Conservation (phyloP, 23 red algal species). For the Gracilaria caudata region DNA sequence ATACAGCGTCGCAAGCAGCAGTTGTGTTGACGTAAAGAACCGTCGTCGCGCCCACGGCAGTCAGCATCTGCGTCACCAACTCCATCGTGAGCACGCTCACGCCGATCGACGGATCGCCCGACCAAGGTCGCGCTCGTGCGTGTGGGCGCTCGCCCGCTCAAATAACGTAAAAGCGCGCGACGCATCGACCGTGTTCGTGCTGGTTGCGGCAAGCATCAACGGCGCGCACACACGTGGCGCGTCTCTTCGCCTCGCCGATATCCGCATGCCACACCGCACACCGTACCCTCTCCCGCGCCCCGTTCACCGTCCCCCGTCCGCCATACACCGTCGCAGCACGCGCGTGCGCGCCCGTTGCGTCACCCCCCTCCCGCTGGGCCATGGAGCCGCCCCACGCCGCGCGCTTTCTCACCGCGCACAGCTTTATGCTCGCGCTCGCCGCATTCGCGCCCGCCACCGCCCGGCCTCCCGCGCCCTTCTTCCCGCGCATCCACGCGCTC, state of each 20-base stretch:
- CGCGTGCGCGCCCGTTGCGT: background rate
- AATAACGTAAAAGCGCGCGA: too few species aligned
- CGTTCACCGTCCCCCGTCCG: background rate
- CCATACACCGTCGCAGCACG: background rate
- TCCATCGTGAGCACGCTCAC: background rate
- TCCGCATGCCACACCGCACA: too few species aligned
- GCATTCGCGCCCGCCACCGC: background rate
- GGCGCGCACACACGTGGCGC: background rate
- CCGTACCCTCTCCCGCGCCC: too few species aligned
- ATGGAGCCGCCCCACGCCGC: slow-evolving; percentile 23
- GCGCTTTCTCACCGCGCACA: slow-evolving; percentile 25
- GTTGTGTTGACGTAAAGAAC: background rate
- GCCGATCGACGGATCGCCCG: background rate
- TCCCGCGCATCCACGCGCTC: slow-evolving; percentile 23
- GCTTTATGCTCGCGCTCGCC: slow-evolving; percentile 14
- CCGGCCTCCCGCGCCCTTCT: background rate
- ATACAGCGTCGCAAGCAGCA: background rate
- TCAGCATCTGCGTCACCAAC: background rate
- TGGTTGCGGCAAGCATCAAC: too few species aligned
- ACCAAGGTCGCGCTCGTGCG: background rate
- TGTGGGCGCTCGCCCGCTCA: too few species aligned
- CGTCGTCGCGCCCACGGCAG: slow-evolving; percentile 24
- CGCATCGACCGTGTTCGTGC: too few species aligned
- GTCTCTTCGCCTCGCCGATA: too few species aligned
- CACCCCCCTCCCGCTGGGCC: background rate